Conservation (phyloP, 371 early-diverging fungal species). For the Apophysomyces variabilis region DNA sequence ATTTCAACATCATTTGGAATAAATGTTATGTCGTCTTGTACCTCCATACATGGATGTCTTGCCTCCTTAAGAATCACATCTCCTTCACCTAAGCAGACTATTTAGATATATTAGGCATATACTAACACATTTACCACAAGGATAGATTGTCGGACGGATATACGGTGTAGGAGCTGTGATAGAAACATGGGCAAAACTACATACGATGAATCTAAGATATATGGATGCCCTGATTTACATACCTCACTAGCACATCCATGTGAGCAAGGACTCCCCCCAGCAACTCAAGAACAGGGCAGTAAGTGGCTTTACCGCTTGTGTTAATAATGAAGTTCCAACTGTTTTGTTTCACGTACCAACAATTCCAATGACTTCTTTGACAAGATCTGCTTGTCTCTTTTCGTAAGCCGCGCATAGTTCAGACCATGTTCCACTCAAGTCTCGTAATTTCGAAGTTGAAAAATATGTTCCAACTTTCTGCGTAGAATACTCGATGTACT, state of each 20-base stretch:
- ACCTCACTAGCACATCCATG: slow-evolving; percentile 85
- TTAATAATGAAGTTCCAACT: background rate
- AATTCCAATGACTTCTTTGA: slow-evolving; percentile 84
- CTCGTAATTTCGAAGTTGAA: slow-evolving; percentile 73
- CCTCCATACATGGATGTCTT: slow-evolving; percentile 96
- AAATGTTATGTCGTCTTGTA: slow-evolving; percentile 89
- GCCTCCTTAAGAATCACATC: slow-evolving; percentile 67
- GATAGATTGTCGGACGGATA: slow-evolving; percentile 74
- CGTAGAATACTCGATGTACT: slow-evolving; percentile 87
- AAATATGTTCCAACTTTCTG: slow-evolving; percentile 90
- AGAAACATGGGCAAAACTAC: slow-evolving; percentile 87
- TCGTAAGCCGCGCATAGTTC: slow-evolving; percentile 68
- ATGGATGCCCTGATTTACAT: slow-evolving; percentile 1
- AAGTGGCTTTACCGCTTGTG: slow-evolving; percentile 58
- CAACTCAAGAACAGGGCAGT: slow-evolving; percentile 79
- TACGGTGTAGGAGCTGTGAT: slow-evolving; percentile 85
- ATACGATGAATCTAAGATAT: background rate
- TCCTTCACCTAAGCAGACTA: slow-evolving; percentile 54
- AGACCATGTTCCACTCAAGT: slow-evolving; percentile 53
- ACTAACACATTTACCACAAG: slow-evolving; percentile 39
- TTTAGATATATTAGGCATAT: background rate
- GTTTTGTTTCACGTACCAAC: slow-evolving; percentile 51
- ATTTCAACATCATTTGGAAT: slow-evolving; percentile 93
- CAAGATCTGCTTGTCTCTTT: slow-evolving; percentile 71
- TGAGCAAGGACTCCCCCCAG: slow-evolving; percentile 80